These are phyloP conservation scores for Chloris gayana DNA, from an alignment of 176 grass and related monocot species.

Conservation along the genomic window DNA sequence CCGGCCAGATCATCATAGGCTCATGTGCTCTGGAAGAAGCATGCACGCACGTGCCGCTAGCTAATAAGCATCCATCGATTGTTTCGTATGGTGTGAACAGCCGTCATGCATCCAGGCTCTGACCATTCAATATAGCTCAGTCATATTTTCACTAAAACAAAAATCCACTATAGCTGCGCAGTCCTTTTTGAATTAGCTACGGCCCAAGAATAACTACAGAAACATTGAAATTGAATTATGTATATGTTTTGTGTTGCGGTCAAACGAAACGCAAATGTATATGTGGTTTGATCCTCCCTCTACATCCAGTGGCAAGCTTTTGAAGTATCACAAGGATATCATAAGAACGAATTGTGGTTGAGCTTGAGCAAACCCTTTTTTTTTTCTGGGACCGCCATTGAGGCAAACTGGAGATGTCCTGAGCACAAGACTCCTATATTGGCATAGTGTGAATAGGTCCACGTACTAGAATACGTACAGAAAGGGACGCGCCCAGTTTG, in stretches of 20 bases:
- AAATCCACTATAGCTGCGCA: no score
- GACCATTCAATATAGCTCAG: background rate
- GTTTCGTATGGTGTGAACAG: background rate
- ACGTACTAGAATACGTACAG: background rate
- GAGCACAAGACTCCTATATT: background rate
- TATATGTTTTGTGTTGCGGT: background rate
- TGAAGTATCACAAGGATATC: no score
- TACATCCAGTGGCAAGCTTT: background rate
- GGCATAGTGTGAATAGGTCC: background rate
- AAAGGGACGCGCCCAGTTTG: background rate
- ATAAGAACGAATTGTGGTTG: no score
- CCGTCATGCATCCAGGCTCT: background rate
- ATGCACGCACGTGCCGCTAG: constrained; percentile 3
- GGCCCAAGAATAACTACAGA: no score
- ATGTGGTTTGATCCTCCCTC: background rate
- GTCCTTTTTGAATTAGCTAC: no score
- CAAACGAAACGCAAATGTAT: background rate
- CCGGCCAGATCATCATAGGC: constrained; percentile 10
- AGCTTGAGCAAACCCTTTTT: no score
- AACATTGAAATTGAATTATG: background rate
- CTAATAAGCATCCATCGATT: background rate
- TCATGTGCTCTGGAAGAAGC: background rate
- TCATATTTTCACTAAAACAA: constrained; percentile 3
- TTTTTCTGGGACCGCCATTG: no score
- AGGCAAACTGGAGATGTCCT: background rate